Percentiles rank a stretch among this genome's conserved stretches.
phyloP scores from a whole-genome alignment of 2,329 filamentous ascomycete genomes.

The Fusarium sp. region DNA sequence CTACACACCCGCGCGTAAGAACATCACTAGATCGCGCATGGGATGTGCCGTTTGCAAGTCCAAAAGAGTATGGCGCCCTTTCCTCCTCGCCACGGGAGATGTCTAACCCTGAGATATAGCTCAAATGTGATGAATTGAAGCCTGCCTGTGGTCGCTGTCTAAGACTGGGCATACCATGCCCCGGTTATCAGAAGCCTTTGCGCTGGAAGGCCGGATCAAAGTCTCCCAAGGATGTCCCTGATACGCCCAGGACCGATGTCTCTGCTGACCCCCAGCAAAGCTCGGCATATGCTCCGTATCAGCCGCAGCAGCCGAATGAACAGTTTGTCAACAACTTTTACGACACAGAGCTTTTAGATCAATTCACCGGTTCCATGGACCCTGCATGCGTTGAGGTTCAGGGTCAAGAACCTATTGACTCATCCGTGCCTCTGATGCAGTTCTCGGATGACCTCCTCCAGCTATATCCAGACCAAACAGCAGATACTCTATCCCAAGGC shows the following conservation, averaged over 20 bases:
- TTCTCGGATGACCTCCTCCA: constrained; percentile 27
- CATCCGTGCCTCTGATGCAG: constrained; percentile 32
- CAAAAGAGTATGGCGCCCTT: constrained; percentile 33
- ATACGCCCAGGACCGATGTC: constrained; percentile 16
- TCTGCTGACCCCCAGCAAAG: constrained; percentile 9
- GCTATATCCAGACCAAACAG: constrained; percentile 21
- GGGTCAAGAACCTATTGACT: constrained; percentile 13
- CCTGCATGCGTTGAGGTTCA: constrained; percentile 8
- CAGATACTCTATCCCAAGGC: constrained; percentile 24
- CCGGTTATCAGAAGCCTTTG: constrained; percentile 41
- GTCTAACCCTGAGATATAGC: constrained; percentile 28
- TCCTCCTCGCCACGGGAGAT: neutral
- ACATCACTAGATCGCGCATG: constrained; percentile 42
- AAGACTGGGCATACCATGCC: constrained; percentile 43
- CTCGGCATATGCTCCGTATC: constrained; percentile 22
- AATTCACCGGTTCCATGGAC: constrained; percentile 27
- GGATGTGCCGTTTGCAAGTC: constrained; percentile 44
- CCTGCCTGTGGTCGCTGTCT: constrained; percentile 40
- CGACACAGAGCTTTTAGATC: constrained; percentile 26
- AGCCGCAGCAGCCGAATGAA: constrained; percentile 10
- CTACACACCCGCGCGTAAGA: constrained; percentile 35
- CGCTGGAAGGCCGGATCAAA: constrained; percentile 35
- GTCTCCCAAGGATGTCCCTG: constrained; percentile 10
- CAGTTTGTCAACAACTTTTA: constrained; percentile 27
- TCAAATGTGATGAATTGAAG: constrained; percentile 43